Evolutionary conservation across 1,284 basidiomycete species (phyloP), one percentile per base, ranked within the genome.

Genomic region (Marasmius sp.): DNA sequence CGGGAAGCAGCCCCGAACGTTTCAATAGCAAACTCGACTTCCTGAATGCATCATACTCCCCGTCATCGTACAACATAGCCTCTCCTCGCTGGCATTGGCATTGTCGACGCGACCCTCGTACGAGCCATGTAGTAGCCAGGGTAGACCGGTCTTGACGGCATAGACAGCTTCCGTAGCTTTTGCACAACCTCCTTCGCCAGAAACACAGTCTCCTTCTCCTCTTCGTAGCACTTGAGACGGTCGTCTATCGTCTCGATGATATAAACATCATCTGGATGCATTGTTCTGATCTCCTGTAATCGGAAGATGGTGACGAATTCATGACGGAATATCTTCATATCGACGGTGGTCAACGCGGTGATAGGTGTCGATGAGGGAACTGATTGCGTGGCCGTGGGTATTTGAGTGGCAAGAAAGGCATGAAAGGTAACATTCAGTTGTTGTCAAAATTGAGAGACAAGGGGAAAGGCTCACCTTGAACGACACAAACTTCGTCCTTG

Each of bases 301-400:
- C 84, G 82, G 67, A 86, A 86, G 54, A 86, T 84, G 64, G 81
- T 81, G 69, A 81, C 80, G 67, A 85, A 85, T 70, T 86, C 84
- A 66, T 86, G 84, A 50, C 78, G 78, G 71, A 85, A 86, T 59
- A 86, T 71, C 67, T 80, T 80, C 20, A 81, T 76, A 53, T 80
- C 77, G 22, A 80, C 71, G 8, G 78, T 70, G 4, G 75, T 74
- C 50, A 79, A 66, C 38, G 78, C 69, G 3, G 79, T 77, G 62
- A 73, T 51, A n/a, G 62, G 48, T 14, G 65, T 60, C 54, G 58
- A 27, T 45, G 61, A 54, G 8, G 61, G 61, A 36, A 60, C 56
- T 69, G 61, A 14, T 18, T 36, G 61, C 54, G 5, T 37, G 41
- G 10, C 58, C 43, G 22, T 59, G 36, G 9, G 53, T 48, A 43